phyloP scores from a whole-genome alignment of 495 filamentous ascomycete species.

The Aspergillus leporis region DNA sequence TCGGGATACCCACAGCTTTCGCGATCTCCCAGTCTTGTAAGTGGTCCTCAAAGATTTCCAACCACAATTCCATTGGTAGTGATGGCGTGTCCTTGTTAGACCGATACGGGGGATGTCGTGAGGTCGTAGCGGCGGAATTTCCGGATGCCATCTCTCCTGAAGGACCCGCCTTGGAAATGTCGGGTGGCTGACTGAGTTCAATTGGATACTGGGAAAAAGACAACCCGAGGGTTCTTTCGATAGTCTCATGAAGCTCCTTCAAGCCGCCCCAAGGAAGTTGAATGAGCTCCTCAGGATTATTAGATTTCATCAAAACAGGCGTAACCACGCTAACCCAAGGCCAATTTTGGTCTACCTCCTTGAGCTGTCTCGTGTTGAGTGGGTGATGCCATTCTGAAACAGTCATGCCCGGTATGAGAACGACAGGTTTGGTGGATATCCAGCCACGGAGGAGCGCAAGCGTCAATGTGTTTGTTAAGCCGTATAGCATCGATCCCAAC shows the following conservation, averaged over 20 bases:
- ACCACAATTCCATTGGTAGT: constrained; percentile 85
- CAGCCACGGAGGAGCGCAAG: constrained; percentile 76
- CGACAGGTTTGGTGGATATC: constrained; percentile 79
- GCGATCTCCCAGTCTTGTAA: constrained; percentile 89
- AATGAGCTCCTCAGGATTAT: constrained; percentile 47
- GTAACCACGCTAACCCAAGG: constrained; percentile 73
- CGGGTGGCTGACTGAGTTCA: constrained; percentile 2
- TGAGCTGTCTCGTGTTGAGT: constrained; percentile 77
- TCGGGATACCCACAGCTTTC: constrained; percentile 74
- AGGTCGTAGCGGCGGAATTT: constrained; percentile 60
- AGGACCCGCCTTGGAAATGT: constrained; percentile 4
- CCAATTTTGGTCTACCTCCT: constrained; percentile 77
- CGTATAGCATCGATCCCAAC: constrained; percentile 79
- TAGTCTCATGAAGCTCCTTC: constrained; percentile 61
- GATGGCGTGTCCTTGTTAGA: constrained; percentile 27
- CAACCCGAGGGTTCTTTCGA: constrained; percentile 54
- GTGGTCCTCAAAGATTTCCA: constrained; percentile 75
- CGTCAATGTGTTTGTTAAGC: constrained; percentile 71
- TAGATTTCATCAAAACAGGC: constrained; percentile 74
- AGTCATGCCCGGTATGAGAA: constrained; percentile 82
- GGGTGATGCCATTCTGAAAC: constrained; percentile 83
- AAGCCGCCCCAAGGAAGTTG: constrained; percentile 67
- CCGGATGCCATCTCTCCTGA: constrained; percentile 59
- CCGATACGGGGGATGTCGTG: constrained; percentile 38
- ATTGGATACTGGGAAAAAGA: constrained; percentile 15